Percentiles rank a stretch among this genome's conserved stretches.
These are phyloP conservation scores for Cryptosporidium viatorum DNA, from an alignment of 169 alveolate species.

Conservation along the genomic window DNA sequence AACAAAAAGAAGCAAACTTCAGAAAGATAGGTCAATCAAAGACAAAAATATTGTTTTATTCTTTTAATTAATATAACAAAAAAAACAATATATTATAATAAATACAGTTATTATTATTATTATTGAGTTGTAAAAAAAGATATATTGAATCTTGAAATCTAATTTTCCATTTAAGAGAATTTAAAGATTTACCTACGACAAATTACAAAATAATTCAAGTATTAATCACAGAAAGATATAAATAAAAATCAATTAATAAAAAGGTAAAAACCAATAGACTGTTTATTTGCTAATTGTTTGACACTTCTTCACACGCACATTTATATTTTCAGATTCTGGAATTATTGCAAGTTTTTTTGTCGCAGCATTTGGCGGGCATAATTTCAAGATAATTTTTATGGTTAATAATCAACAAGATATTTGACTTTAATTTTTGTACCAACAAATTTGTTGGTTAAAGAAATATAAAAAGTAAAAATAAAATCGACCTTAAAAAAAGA, in stretches of 20 bases:
- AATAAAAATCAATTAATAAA: no score
- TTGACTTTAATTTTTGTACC: not conserved
- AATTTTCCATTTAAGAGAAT: not conserved
- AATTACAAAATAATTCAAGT: not conserved
- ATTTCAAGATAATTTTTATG: conserved; percentile 11
- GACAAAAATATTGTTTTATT: not conserved
- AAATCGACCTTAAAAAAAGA: not conserved
- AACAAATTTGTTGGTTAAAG: not conserved
- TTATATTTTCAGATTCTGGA: conserved; percentile 18
- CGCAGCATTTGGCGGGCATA: conserved; percentile 21
- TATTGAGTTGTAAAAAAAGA: no score
- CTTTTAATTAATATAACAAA: no score
- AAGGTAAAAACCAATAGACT: no score
- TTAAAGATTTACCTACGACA: no score
- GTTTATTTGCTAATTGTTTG: no score
- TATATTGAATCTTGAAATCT: no score
- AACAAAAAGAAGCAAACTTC: not conserved
- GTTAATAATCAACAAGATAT: not conserved
- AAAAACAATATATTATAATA: no score
- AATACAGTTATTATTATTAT: no score
- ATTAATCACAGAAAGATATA: not conserved
- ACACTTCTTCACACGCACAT: not conserved
- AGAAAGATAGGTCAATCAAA: not conserved
- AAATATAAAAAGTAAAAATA: no score
- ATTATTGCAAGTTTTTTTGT: not conserved